Evolutionary conservation across 148 eudicot genomes (phyloP).

Genomic region (Cornus kousa): DNA sequence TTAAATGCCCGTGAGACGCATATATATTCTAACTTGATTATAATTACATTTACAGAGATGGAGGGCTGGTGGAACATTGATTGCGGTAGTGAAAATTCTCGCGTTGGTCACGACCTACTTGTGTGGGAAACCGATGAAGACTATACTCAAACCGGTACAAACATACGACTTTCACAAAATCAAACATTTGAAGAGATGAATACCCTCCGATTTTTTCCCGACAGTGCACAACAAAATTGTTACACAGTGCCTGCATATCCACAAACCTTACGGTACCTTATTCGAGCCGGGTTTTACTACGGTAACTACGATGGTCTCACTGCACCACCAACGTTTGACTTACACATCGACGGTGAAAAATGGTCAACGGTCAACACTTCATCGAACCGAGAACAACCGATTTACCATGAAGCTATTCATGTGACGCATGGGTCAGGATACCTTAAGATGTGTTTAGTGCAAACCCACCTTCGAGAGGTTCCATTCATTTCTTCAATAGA

Average conservation of each 20-base stretch:
- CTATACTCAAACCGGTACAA: not conserved
- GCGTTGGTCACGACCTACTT: not conserved
- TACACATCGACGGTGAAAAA: not conserved
- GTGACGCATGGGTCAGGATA: not conserved
- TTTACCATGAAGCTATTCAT: constrained; percentile 4
- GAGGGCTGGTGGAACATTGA: not conserved
- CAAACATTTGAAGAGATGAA: not conserved
- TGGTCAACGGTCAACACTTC: constrained; percentile 1
- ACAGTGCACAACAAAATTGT: constrained; percentile 10
- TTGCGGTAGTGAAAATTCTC: not conserved
- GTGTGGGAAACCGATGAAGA: not conserved
- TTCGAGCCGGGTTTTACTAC: constrained; percentile 15
- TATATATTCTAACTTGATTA: no score
- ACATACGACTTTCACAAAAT: not conserved
- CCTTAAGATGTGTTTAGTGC: not conserved
- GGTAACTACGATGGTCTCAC: constrained; percentile 16
- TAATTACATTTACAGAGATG: not conserved
- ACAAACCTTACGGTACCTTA: not conserved
- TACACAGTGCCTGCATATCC: not conserved
- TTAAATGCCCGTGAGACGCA: no score
- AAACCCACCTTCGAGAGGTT: not conserved
- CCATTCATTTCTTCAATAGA: constrained; percentile 7
- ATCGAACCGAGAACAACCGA: not conserved
- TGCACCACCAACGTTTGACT: constrained; percentile 17
- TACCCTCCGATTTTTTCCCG: constrained; percentile 9